These are phyloP conservation scores for Phalaenopsis aphrodite DNA, from an alignment of 106 monocot genomes.

Conservation along the genomic window DNA sequence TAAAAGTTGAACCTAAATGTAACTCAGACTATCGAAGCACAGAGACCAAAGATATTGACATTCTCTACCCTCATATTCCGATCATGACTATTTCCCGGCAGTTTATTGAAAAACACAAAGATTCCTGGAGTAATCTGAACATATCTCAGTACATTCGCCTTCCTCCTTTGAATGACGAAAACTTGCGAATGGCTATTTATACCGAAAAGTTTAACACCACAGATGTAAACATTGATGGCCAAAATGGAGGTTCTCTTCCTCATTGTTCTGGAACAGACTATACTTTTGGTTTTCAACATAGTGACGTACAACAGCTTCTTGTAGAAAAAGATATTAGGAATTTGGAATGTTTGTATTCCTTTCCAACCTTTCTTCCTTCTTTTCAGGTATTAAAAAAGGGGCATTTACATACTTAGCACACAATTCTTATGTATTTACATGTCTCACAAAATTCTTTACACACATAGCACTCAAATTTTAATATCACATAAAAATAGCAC, in stretches of 20 bases:
- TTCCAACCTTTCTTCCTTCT: slow-evolving; percentile 88
- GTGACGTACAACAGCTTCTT: slow-evolving; percentile 19
- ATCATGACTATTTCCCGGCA: slow-evolving; percentile 43
- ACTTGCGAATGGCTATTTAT: slow-evolving; percentile 53
- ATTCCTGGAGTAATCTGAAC: slow-evolving; percentile 56
- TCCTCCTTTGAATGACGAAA: slow-evolving; percentile 80
- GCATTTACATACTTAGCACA: no score
- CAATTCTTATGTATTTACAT: no score
- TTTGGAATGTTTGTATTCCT: slow-evolving; percentile 53
- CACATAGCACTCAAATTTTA: no score
- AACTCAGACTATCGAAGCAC: neutral
- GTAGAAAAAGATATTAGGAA: slow-evolving; percentile 23
- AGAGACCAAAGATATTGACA: slow-evolving; percentile 5
- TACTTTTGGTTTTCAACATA: slow-evolving; percentile 54
- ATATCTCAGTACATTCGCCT: slow-evolving; percentile 58
- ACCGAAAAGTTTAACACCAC: slow-evolving; percentile 19
- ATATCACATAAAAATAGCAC: no score
- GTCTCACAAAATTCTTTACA: no score
- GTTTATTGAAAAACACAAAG: slow-evolving; percentile 32
- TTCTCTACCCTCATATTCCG: slow-evolving; percentile 47
- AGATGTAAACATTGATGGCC: neutral
- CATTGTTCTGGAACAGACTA: slow-evolving; percentile 48
- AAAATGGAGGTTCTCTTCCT: slow-evolving; percentile 10
- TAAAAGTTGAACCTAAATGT: neutral
- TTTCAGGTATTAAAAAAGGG: slow-evolving; percentile 29